phyloP scores from a whole-genome alignment of 2,329 filamentous ascomycete species.

The Arthroderma sp. region DNA sequence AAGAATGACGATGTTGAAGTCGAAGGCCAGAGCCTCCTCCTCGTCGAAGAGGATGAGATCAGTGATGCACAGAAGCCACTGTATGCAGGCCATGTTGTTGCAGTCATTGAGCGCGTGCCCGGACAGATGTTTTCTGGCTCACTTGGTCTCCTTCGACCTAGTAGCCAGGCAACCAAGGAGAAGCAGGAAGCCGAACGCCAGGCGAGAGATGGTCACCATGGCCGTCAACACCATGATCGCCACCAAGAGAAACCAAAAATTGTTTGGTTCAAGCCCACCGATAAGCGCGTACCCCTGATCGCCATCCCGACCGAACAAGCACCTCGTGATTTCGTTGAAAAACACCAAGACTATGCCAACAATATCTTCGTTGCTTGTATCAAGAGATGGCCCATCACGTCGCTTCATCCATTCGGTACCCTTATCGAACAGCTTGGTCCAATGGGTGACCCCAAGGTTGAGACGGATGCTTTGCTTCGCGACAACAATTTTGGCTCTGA shows the following conservation, averaged over 20 bases:
- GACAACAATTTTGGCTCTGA: slow-evolving; percentile 99
- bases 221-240: slow-evolving; percentile 63
- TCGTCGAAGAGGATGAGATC: slow-evolving; percentile 97
- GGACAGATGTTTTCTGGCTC: slow-evolving; percentile 99
- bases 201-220: slow-evolving; percentile 67
- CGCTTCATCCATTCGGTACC: slow-evolving; percentile 95
- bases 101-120: slow-evolving; percentile 89
- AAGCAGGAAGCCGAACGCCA: slow-evolving; percentile 96
- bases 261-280: slow-evolving; percentile 99
- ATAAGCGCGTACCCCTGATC: slow-evolving; percentile 95
- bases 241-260: slow-evolving; percentile 98
- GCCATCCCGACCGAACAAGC: slow-evolving; percentile 97
- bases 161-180: slow-evolving; percentile 97
- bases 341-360: slow-evolving; percentile 93
- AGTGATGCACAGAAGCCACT: slow-evolving; percentile 96
- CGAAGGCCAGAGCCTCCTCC: slow-evolving; percentile 87
- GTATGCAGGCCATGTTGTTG: slow-evolving; percentile 92
- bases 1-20: slow-evolving; percentile 99
- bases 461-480: slow-evolving; percentile 89
- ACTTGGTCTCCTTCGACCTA: slow-evolving; percentile 81
- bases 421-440: slow-evolving; percentile 92
- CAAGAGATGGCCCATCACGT: slow-evolving; percentile 98
- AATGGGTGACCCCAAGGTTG: slow-evolving; percentile 94
- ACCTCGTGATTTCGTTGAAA: slow-evolving; percentile 94
- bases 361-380: slow-evolving; percentile 98